Base-by-base conservation (phyloP, 2,329 filamentous ascomycete species). In the Paraconiothyrium brasiliense region DNA sequence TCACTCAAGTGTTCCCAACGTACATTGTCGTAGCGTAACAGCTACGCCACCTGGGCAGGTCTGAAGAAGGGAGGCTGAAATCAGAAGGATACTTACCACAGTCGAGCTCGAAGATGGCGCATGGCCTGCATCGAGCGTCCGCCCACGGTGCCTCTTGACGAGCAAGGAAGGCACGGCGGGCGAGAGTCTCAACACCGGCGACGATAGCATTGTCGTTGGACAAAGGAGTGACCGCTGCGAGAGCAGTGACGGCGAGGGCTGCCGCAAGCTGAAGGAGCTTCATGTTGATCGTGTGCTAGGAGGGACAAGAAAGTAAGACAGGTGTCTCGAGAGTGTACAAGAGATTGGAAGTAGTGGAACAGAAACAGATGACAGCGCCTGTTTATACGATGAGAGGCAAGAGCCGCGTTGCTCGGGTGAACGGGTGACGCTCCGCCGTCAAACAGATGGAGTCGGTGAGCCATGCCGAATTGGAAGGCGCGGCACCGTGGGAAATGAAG, bases 211-310 rank as follows among this genome's bases (percentile, higher is more conserved):
- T 20, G 10, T 57, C 30, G 7, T n/a, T 16, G 5, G 44, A 2
- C 11, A 41, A 34, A 30, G 50, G 20, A 37, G 32, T 30, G 37
- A 37, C 51, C 34, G 44, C 37, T 20, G 44, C 34, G 51, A 57
- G 13, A n/a, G 51, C 58, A 13, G 51, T 24, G 2, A 44, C 13
- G 13, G 46, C 37, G 20, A 37, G 4, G 16, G 27, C 51, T 14
- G 32, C 14, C 11, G 47, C 27, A 44, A 60, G 51, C 35, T 39
- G 43, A 34, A 56, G 24, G 47, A 60, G 52, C 58, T 60, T 56
- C 58, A 57, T 60, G 35, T 10, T 58, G 39, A 52, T 34, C 8
- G 16, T 41, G 16, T 4, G 46, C 35, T 16, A 22, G 34, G 34
- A 10, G 27, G 2, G 41, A 16, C 32, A 13, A 14, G 35, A 20